phyloP scores from a whole-genome alignment of 352 stramenopile genomes.

The Phytophthora sp. region DNA sequence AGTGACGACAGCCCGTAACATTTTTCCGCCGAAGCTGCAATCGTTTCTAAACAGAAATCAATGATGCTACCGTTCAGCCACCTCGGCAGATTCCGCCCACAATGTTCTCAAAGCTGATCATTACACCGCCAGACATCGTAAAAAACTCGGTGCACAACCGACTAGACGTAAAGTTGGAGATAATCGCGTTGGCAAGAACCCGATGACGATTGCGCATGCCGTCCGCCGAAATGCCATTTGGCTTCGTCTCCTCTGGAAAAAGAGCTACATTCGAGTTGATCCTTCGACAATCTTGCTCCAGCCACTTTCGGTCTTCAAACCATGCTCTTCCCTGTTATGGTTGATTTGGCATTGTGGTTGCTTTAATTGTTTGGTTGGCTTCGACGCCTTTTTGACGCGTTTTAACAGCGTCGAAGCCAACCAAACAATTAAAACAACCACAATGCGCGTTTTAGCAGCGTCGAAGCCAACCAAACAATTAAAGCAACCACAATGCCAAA shows the following conservation, averaged over 20 bases:
- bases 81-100: slow-evolving; percentile 12
- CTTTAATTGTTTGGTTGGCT: too few relatives aligned
- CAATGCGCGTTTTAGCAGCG: background rate
- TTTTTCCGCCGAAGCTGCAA: background rate
- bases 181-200: slow-evolving; percentile 1
- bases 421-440: background rate
- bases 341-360: too few relatives aligned
- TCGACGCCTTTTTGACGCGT: too few relatives aligned
- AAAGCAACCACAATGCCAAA: background rate
- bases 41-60: slow-evolving; percentile 10
- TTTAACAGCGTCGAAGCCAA: slow-evolving; percentile 7
- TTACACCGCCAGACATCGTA: background rate
- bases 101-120: slow-evolving; percentile 7
- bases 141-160: background rate
- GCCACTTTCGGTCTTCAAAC: slow-evolving; percentile 21
- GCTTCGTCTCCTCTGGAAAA: background rate
- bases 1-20: slow-evolving; percentile 6
- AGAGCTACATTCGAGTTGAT: slow-evolving; percentile 4
- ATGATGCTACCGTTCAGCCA: slow-evolving; percentile 13
- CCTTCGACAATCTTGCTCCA: slow-evolving; percentile 10
- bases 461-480: slow-evolving; percentile 4
- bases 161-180: slow-evolving; percentile 9
- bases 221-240: background rate
- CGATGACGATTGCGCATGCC: background rate
- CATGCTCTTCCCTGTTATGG: too few relatives aligned